These are phyloP conservation scores for Zygoascus ofunaensis DNA, from an alignment of 805 yeast species.

Conservation along the genomic window DNA sequence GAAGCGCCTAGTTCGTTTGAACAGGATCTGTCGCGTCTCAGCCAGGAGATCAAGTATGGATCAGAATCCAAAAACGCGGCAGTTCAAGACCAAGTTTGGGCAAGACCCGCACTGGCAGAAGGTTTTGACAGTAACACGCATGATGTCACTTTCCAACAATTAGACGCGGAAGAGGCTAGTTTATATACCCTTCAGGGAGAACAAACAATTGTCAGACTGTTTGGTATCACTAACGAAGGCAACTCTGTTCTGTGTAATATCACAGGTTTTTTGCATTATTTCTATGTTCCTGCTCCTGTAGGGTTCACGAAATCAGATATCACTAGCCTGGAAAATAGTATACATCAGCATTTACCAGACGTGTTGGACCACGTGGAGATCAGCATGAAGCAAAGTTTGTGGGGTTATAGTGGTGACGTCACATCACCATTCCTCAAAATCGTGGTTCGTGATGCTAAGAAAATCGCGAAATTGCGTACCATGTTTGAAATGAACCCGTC, in stretches of 20 bases:
- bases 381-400: conserved; percentile 68
- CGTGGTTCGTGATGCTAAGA: conserved; percentile 53
- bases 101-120: conserved; percentile 44
- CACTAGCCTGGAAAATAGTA: conserved; percentile 17
- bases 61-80: conserved; percentile 18
- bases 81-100: conserved; percentile 34
- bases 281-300: conserved; percentile 84
- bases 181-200: conserved; percentile 40
- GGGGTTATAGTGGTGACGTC: conserved; percentile 83
- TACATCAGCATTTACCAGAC: conserved; percentile 28
- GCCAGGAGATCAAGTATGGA: conserved; percentile 27
- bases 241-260: conserved; percentile 85
- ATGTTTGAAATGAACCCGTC: conserved; percentile 80
- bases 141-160: conserved; percentile 75
- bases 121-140: conserved; percentile 39
- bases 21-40: conserved; percentile 40
- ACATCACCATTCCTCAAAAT: conserved; percentile 75
- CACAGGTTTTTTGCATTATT: conserved; percentile 78
- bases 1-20: conserved; percentile 40
- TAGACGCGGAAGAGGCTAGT: conserved; percentile 84
- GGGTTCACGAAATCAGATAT: conserved; percentile 57
- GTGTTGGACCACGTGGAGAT: conserved; percentile 63
- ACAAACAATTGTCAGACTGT: conserved; percentile 56
- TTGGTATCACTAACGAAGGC: conserved; percentile 86
- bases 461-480: conserved; percentile 59